A percentile compares a stretch with the other conserved stretches of the same genome.
These are phyloP conservation scores for Pyricularia sp. DNA, from an alignment of 2,329 filamentous ascomycete genomes.

Conservation along the genomic window DNA sequence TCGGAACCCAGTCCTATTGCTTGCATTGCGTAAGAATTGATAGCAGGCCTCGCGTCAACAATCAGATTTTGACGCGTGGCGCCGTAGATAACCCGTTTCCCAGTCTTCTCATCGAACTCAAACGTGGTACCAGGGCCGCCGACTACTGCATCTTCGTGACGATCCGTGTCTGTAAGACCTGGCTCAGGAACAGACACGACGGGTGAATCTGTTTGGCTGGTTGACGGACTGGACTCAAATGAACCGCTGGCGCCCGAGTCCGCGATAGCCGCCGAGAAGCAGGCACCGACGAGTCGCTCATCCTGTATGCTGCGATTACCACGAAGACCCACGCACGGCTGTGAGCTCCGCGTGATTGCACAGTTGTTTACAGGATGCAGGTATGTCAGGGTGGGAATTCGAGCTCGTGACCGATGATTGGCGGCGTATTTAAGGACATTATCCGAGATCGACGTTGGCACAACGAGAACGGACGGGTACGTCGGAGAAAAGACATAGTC, in stretches of 20 bases:
- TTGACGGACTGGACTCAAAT: constrained; percentile 45
- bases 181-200: constrained; percentile 23
- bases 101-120: constrained; percentile 44
- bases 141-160: constrained; percentile 56
- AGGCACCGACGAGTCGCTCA: constrained; percentile 83
- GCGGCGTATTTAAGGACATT: constrained; percentile 90
- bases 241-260: constrained; percentile 90
- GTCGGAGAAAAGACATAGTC: constrained; percentile 88
- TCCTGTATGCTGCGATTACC: constrained; percentile 90
- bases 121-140: constrained; percentile 23
- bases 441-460: constrained; percentile 86
- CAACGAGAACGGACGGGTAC: constrained; percentile 73
- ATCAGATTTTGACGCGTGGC: constrained; percentile 91
- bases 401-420: constrained; percentile 73
- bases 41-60: constrained; percentile 83
- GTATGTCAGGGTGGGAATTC: constrained; percentile 84
- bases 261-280: constrained; percentile 63
- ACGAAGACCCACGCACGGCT: constrained; percentile 76
- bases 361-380: constrained; percentile 96
- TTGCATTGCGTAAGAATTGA: constrained; percentile 93
- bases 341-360: constrained; percentile 87
- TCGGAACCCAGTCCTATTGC: constrained; percentile 87
- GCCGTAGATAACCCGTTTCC: constrained; percentile 52
- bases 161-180: constrained; percentile 49
- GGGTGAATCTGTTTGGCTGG: constrained; percentile 38